phyloP scores from a whole-genome alignment of 2,329 filamentous ascomycete genomes.

The Phaeosphaeria sp. region DNA sequence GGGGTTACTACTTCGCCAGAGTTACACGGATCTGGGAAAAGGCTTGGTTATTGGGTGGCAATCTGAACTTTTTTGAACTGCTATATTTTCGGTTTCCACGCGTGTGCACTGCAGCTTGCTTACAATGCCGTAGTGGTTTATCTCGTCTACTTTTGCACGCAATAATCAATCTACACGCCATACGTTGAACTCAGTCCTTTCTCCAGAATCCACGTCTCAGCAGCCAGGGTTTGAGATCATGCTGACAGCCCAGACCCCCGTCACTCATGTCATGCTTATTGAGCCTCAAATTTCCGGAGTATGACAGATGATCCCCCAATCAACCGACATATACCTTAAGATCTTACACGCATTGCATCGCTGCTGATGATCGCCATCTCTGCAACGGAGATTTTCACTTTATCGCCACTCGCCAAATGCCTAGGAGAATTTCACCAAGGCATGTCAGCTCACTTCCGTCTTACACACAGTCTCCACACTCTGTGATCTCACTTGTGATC shows the following conservation, averaged over 20 bases:
- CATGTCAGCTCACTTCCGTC: neutral
- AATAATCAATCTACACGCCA: slow-evolving; percentile 18
- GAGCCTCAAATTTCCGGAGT: slow-evolving; percentile 3
- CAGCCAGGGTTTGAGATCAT: neutral
- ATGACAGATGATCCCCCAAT: neutral
- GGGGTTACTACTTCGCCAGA: slow-evolving; percentile 3
- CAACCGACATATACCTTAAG: too few species aligned
- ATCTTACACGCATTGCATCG: neutral
- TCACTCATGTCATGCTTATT: slow-evolving; percentile 1
- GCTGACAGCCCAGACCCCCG: neutral
- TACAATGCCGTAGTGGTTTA: slow-evolving; percentile 6
- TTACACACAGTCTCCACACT: neutral
- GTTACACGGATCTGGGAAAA: slow-evolving; percentile 7
- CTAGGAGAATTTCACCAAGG: too few species aligned
- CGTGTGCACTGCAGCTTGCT: slow-evolving; percentile 7
- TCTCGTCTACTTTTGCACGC: too few species aligned
- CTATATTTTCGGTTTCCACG: neutral
- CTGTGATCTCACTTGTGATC: neutral
- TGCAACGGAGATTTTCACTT: neutral
- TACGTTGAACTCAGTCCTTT: slow-evolving; percentile 2
- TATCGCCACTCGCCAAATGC: too few species aligned
- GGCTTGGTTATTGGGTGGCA: slow-evolving; percentile 11
- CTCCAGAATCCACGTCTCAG: neutral
- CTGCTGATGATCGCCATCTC: neutral
- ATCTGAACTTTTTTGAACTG: slow-evolving; percentile 19